Evolutionary conservation across 768 basidiomycete genomes (phyloP).

Genomic region (Clavaria fumosa): DNA sequence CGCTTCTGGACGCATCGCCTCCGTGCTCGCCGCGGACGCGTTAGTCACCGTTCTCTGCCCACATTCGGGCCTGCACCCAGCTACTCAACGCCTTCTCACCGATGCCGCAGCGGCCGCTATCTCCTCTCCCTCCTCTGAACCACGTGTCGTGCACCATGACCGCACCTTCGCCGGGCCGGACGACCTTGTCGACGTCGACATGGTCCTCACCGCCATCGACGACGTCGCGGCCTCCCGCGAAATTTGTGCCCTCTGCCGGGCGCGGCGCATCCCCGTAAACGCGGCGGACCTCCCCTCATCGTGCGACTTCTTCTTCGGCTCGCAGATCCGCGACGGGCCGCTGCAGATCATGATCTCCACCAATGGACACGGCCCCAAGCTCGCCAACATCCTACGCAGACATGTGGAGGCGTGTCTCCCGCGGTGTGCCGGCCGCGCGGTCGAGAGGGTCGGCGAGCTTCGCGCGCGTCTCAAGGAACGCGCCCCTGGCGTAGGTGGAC

Average conservation of each 20-base stretch:
- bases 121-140: no score
- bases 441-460: slow-evolving; percentile 64
- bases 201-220: slow-evolving; percentile 92
- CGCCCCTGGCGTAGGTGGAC: slow-evolving; percentile 73
- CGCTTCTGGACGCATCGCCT: slow-evolving; percentile 76
- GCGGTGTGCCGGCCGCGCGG: slow-evolving; percentile 56
- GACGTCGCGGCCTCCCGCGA: slow-evolving; percentile 52
- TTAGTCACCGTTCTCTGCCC: slow-evolving; percentile 69
- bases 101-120: no score
- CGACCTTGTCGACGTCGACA: slow-evolving; percentile 59
- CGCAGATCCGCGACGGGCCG: slow-evolving; percentile 79
- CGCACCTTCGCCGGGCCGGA: slow-evolving; percentile 46
- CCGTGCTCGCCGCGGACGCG: slow-evolving; percentile 70
- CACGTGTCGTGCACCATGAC: slow-evolving; percentile 58
- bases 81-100: slow-evolving; percentile 38
- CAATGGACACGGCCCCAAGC: slow-evolving; percentile 80
- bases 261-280: slow-evolving; percentile 70
- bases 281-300: slow-evolving; percentile 91
- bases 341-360: slow-evolving; percentile 95
- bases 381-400: slow-evolving; percentile 71
- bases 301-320: slow-evolving; percentile 98
- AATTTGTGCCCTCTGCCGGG: slow-evolving; percentile 60
- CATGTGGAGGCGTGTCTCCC: slow-evolving; percentile 57
- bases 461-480: slow-evolving; percentile 57
- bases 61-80: slow-evolving; percentile 41